Base-by-base conservation (phyloP, 192 early-diverging fungal genomes). In the Helicostylum pulchrum region DNA sequence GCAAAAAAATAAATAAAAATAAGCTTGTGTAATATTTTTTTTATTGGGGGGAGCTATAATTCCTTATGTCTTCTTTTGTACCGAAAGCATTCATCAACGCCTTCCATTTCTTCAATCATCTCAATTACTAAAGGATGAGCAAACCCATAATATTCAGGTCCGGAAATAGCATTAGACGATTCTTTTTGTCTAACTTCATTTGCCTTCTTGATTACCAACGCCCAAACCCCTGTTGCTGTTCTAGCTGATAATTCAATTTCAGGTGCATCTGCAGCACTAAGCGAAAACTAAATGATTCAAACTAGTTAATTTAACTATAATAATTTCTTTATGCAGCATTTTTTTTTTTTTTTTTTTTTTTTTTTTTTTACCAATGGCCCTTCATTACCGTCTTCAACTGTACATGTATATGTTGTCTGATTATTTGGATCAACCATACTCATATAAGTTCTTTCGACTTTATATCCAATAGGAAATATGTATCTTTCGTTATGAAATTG, bases 61-160 rank as follows among this genome's bases (percentile, higher is more conserved):
- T 17, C 11, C 19, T 11, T 44, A 15, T 39, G 4, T 58, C 56
- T 58, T 58, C 56, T 34, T 19, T 36, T 32, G 42, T 92, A 94
- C 52, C 77, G 66, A 54, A 75, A 70, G 76, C 90, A 92, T 46
- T 78, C 61, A 17, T 82, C 74, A 0, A 83, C 88, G 21, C 81
- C 80, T 6, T 89, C 91, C 44, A 94, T 68, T 44, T 88, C 89
- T 69, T 94, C 91, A 32, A 94, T 86, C 78, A 89, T 78, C 61
- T 84, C 83, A n/a, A 72, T 67, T 10, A 94, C 84, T 17, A 87
- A 87, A 4, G 87, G 87, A 49, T 89, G 84, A n/a, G 91, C 78
- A 30, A 94, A 85, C 10, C 92, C 92, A 77, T 90, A 94, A 70
- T 88, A 91, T 70, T 94, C 92, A 5, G 91, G 90, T 11, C 92